Base-by-base conservation (phyloP, 495 filamentous ascomycete species). In the Terfezia boudieri region DNA sequence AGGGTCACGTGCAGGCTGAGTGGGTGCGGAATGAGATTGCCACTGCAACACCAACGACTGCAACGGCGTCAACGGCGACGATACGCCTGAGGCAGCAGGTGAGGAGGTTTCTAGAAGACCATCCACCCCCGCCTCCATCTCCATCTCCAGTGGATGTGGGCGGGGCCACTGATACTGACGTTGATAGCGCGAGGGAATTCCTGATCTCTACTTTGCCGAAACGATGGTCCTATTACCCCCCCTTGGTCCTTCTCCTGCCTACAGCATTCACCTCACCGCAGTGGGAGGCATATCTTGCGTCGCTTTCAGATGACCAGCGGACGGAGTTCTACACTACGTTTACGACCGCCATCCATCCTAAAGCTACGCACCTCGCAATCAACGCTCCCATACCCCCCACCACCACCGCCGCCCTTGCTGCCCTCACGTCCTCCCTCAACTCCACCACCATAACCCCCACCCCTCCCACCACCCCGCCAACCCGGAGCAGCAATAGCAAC, bases 181-280 rank as follows among this genome's bases (percentile, higher is more conserved):
- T 38, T 35, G 16, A n/a, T 32, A 36, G 20, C 8, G 14, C 4
- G 32, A 14, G 1, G 57, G 35, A 14, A n/a, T 11, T 9, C 50
- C 20, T 16, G 22, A 46, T 52, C 37, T 11, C 12, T 14, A 56
- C 9, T 3, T 49, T 59, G 4, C 62, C 62, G 4, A 56, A 56
- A 63, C 61, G 72, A 62, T 62, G 56, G 50, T 53, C 53, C 4
- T 38, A 55, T 35, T 64, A 58, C 57, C 58, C 60, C 9, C 59
- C 56, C 14, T 53, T 61, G 20, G 53, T 50, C 11, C 53, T 58
- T 36, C 55, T 61, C 52, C 57, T 59, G 22, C 12, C 58, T 22
- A 36, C 36, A 35, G n/a, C 56, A 49, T 61, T 61, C 54, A 14
- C 53, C 46, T 9, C 23, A 49, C 41, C 36, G 9, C 17, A 22